These are phyloP conservation scores for Penicillium fuscoglaucum DNA, from an alignment of 2,329 filamentous ascomycete species.

Conservation along the genomic window DNA sequence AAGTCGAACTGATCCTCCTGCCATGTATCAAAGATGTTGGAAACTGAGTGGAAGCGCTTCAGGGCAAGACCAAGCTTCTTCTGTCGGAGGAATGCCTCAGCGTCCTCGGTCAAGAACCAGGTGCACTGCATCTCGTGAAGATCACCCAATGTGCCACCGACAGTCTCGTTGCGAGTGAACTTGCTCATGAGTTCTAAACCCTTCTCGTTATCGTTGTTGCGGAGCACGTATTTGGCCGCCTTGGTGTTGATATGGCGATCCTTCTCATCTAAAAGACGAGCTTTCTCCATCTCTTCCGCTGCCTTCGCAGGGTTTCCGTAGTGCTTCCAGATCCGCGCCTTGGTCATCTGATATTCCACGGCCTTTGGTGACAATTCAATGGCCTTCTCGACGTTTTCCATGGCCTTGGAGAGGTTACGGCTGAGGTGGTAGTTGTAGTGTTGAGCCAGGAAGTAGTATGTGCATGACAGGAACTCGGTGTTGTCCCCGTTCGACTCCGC, in stretches of 20 bases:
- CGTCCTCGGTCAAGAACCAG: conserved; percentile 96
- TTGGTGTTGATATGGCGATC: conserved; percentile 99
- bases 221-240: conserved; percentile 91
- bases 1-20: conserved; percentile 99
- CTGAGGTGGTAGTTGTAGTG: conserved; percentile 94
- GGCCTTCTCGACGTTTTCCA: conserved; percentile 78
- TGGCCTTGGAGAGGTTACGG: conserved; percentile 78
- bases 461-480: conserved; percentile 70
- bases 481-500: conserved; percentile 53
- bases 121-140: conserved; percentile 98
- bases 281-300: conserved; percentile 82
- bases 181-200: conserved; percentile 86
- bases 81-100: conserved; percentile 80
- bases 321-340: conserved; percentile 93
- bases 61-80: conserved; percentile 81
- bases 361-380: conserved; percentile 76
- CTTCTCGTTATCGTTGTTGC: conserved; percentile 85
- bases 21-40: conserved; percentile 95
- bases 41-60: conserved; percentile 86
- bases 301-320: conserved; percentile 76
- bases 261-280: conserved; percentile 79
- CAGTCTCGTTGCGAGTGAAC: conserved; percentile 88
- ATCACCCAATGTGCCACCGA: conserved; percentile 84
- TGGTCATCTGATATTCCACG: conserved; percentile 92
- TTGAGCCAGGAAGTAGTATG: conserved; percentile 90